These are phyloP conservation scores for Marasmius tenuissimus DNA, from an alignment of 1,284 basidiomycete species.

Conservation along the genomic window DNA sequence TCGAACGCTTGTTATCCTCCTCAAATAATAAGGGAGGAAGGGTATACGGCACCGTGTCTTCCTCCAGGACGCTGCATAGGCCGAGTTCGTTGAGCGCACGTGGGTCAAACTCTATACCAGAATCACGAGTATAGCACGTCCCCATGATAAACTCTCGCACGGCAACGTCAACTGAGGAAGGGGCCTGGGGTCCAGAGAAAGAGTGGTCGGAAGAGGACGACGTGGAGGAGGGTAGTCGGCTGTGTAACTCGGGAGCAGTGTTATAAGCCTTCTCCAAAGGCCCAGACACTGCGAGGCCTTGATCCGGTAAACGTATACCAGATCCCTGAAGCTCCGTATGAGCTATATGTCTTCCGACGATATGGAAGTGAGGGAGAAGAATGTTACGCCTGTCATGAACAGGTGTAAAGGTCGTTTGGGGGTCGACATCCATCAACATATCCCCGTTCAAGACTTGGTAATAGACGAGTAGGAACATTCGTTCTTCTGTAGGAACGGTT, in stretches of 20 bases:
- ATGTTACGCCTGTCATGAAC: constrained; percentile 1
- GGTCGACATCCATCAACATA: not conserved
- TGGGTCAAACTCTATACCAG: constrained; percentile 12
- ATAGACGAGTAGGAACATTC: constrained; percentile 8
- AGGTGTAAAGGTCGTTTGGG: not conserved
- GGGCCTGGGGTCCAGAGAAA: not conserved
- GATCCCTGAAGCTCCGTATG: constrained; percentile 8
- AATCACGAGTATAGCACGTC: constrained; percentile 10
- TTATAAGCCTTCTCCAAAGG: constrained; percentile 9
- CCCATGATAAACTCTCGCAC: constrained; percentile 4
- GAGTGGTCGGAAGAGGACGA: not conserved
- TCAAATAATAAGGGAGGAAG: constrained; percentile 2
- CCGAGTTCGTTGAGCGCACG: constrained; percentile 10
- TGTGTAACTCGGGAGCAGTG: not conserved
- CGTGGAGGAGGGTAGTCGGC: not conserved
- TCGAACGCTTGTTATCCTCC: constrained; percentile 4
- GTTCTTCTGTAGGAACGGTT: constrained; percentile 1
- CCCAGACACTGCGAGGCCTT: constrained; percentile 10
- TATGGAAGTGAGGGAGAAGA: constrained; percentile 8
- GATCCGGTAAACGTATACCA: constrained; percentile 11
- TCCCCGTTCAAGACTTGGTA: constrained; percentile 2
- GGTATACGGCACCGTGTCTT: not conserved
- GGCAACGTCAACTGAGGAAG: not conserved
- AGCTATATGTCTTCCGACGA: constrained; percentile 7
- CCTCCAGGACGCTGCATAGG: constrained; percentile 8